These are phyloP conservation scores for Pleurotus cornucopiae DNA, from an alignment of 768 basidiomycete genomes.

Conservation along the genomic window DNA sequence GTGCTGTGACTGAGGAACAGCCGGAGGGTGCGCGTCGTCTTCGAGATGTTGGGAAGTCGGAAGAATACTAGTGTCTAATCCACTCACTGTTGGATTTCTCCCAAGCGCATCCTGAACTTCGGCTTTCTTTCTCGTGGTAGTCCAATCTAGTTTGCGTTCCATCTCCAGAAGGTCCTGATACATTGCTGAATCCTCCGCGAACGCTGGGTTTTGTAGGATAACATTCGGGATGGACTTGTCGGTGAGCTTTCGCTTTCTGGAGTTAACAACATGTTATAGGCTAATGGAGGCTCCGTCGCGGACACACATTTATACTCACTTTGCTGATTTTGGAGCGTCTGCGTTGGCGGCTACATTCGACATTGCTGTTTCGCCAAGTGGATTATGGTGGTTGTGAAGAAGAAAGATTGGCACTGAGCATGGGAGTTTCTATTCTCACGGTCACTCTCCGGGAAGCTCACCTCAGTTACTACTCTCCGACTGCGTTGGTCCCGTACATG, in stretches of 20 bases:
- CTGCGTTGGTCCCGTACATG: too few species aligned
- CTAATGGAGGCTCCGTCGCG: not conserved
- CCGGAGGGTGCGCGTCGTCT: slow-evolving; percentile 82
- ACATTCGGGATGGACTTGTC: slow-evolving; percentile 78
- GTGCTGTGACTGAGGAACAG: slow-evolving; percentile 88
- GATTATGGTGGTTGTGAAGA: too few species aligned
- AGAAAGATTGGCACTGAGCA: too few species aligned
- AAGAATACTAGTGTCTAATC: not conserved
- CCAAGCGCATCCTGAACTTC: slow-evolving; percentile 89
- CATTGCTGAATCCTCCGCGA: slow-evolving; percentile 79
- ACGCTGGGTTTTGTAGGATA: slow-evolving; percentile 68
- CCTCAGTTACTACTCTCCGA: too few species aligned
- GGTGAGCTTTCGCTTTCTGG: slow-evolving; percentile 72
- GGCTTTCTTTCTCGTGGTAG: slow-evolving; percentile 82
- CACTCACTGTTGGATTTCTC: slow-evolving; percentile 61
- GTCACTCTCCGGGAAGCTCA: too few species aligned
- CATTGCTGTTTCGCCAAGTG: not conserved
- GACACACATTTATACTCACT: slow-evolving; percentile 19
- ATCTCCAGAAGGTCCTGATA: slow-evolving; percentile 83
- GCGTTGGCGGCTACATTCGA: slow-evolving; percentile 13
- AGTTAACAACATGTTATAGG: not conserved
- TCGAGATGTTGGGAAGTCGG: not conserved
- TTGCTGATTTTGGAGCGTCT: slow-evolving; percentile 34
- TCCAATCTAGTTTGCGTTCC: slow-evolving; percentile 94
- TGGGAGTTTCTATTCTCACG: too few species aligned